A percentile compares a stretch with the other conserved stretches of the same genome.
Evolutionary conservation across 2,329 filamentous ascomycete species (phyloP).

Genomic region (Arthrobotrys pseudoclavata): DNA sequence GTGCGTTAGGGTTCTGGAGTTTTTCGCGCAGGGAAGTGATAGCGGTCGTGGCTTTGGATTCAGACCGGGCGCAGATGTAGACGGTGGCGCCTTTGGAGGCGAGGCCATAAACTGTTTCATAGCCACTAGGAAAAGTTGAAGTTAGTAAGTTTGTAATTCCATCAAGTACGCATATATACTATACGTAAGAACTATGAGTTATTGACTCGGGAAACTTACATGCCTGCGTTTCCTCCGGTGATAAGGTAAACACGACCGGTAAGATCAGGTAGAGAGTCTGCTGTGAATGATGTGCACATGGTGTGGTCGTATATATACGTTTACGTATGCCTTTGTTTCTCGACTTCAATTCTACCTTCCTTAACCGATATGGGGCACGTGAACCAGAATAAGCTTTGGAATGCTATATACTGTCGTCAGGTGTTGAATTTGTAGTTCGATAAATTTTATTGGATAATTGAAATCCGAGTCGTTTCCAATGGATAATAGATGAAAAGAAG

Average conservation of each 20-base stretch:
- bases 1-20: slow-evolving; percentile 46
- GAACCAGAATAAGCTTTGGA: no score
- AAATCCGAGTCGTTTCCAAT: no score
- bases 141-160: background rate
- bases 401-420: no score
- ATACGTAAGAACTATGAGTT: no score
- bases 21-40: slow-evolving; percentile 66
- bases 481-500: no score
- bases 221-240: slow-evolving; percentile 61
- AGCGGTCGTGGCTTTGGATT: slow-evolving; percentile 66
- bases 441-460: no score
- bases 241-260: slow-evolving; percentile 60
- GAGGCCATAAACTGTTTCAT: slow-evolving; percentile 58
- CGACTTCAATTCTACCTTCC: no score
- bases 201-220: slow-evolving; percentile 29
- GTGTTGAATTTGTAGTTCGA: no score
- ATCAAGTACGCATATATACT: background rate
- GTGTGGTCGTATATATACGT: background rate
- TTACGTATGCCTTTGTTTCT: no score
- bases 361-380: no score
- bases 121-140: slow-evolving; percentile 36
- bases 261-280: slow-evolving; percentile 40
- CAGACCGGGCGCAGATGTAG: slow-evolving; percentile 67
- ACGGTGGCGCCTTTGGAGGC: slow-evolving; percentile 67
- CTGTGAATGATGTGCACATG: slow-evolving; percentile 29